Percentiles rank a stretch among this genome's conserved stretches.
Conservation (phyloP, 176 grass and related monocot genomes). For the Guadua angustifolia region DNA sequence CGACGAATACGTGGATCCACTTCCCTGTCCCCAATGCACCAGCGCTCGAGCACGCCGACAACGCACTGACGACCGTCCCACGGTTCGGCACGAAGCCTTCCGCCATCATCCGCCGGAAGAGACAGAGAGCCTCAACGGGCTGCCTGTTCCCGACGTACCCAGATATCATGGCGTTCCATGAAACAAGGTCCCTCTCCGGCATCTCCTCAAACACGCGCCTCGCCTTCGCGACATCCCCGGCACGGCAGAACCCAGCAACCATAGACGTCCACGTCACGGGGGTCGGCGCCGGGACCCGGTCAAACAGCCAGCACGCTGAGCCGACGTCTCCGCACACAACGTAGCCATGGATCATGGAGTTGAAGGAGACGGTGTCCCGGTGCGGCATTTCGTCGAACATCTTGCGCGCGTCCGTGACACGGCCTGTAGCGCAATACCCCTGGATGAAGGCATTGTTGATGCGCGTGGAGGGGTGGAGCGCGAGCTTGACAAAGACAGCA, state of each 20-base stretch:
- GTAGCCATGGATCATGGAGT: conserved; percentile 17
- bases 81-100: neutral
- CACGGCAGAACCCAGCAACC: neutral
- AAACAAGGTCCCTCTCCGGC: neutral
- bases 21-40: conserved; percentile 5
- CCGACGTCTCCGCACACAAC: neutral
- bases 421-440: neutral
- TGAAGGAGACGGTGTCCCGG: neutral
- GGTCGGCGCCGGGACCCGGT: neutral
- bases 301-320: neutral
- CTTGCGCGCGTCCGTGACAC: neutral
- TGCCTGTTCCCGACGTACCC: neutral
- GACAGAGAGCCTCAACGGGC: neutral
- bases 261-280: conserved; percentile 22
- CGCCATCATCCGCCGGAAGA: conserved; percentile 8
- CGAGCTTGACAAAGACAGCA: neutral
- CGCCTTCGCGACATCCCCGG: neutral
- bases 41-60: neutral
- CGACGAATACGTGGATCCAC: neutral
- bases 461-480: neutral
- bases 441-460: conserved; percentile 8
- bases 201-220: conserved; percentile 13
- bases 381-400: neutral
- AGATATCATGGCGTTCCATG: conserved; percentile 23
- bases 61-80: neutral